A percentile compares a stretch with the other conserved stretches of the same genome.
These are phyloP conservation scores for Leucocoprinus leucothites DNA, from an alignment of 768 basidiomycete species.

Conservation along the genomic window DNA sequence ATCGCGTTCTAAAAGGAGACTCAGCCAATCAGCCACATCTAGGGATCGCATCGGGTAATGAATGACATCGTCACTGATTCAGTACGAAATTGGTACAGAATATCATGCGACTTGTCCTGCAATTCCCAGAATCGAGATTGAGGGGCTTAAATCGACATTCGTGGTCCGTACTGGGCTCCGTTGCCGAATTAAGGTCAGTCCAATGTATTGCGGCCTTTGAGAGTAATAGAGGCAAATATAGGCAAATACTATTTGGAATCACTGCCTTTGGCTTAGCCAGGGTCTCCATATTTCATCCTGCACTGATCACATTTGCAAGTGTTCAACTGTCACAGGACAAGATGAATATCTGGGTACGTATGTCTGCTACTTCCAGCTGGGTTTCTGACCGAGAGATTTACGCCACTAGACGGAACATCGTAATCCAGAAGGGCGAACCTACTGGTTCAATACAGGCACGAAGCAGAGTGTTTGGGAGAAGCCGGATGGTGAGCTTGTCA, in stretches of 20 bases:
- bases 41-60: no score
- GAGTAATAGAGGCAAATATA: neutral
- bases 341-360: constrained; percentile 35
- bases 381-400: neutral
- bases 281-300: neutral
- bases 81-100: no score
- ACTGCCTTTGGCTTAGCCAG: neutral
- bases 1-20: no score
- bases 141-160: neutral
- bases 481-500: constrained; percentile 68
- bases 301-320: neutral
- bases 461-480: constrained; percentile 98
- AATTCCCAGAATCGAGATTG: no score
- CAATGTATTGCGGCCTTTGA: neutral
- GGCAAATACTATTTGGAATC: neutral
- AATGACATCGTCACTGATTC: no score
- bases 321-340: constrained; percentile 9
- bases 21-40: no score
- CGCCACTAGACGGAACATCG: constrained; percentile 81
- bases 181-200: neutral
- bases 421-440: constrained; percentile 95
- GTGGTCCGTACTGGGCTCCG: neutral
- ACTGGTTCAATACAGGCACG: constrained; percentile 91
- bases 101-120: no score
- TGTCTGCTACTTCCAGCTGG: neutral